phyloP scores from a whole-genome alignment of 2,329 filamentous ascomycete species.

The Sporothrix schenckii region DNA sequence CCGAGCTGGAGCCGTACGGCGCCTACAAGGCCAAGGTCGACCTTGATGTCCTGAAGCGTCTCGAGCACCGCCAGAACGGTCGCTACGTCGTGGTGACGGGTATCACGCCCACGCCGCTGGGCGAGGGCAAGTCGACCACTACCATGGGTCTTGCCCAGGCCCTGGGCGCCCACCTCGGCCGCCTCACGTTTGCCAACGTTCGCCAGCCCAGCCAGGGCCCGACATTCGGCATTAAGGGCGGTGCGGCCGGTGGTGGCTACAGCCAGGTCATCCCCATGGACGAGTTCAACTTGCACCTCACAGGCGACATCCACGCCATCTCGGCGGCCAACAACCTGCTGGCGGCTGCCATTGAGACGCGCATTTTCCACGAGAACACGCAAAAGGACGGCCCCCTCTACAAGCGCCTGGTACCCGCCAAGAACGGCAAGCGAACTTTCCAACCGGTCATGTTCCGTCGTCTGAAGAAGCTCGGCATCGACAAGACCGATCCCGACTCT shows the following conservation, averaged over 20 bases:
- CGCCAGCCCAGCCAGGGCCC: constrained; percentile 95
- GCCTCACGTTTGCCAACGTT: constrained; percentile 93
- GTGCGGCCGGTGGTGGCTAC: constrained; percentile 95
- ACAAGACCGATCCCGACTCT: constrained; percentile 90
- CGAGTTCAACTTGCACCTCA: constrained; percentile 97
- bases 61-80: constrained; percentile 85
- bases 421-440: constrained; percentile 88
- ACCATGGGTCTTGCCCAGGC: constrained; percentile 95
- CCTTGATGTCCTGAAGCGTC: constrained; percentile 75
- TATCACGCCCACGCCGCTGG: constrained; percentile 93
- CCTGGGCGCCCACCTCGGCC: constrained; percentile 82
- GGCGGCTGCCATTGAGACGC: constrained; percentile 93
- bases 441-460: constrained; percentile 89
- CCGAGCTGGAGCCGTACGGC: constrained; percentile 93
- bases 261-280: constrained; percentile 99
- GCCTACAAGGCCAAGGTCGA: constrained; percentile 96
- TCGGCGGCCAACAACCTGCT: constrained; percentile 96
- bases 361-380: constrained; percentile 96
- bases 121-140: constrained; percentile 97
- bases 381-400: constrained; percentile 90
- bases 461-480: constrained; percentile 91
- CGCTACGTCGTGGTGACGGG: constrained; percentile 91
- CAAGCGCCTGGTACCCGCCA: constrained; percentile 81
- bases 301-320: constrained; percentile 96
- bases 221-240: constrained; percentile 98